Percentiles rank a stretch among this genome's conserved stretches.
phyloP scores from a whole-genome alignment of 139 green algal genomes.

The Asterochloris erici region DNA sequence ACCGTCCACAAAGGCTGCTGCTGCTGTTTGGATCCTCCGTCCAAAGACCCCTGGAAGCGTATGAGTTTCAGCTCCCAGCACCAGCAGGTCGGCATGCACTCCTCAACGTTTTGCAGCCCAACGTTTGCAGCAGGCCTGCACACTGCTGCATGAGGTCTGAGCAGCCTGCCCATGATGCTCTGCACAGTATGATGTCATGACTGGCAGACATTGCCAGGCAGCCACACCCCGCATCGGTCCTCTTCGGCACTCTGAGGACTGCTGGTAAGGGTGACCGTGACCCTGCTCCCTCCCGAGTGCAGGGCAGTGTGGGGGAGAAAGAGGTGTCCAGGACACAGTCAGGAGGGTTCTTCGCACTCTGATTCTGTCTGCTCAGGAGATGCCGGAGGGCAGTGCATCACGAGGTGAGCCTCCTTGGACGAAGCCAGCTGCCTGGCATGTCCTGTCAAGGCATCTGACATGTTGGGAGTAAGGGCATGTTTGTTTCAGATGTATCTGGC shows the following conservation, averaged over 20 bases:
- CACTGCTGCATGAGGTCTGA: neutral
- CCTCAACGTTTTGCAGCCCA: no score
- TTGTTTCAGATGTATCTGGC: no score
- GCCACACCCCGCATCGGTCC: neutral
- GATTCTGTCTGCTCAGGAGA: slow-evolving; percentile 3
- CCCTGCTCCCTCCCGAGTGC: no score
- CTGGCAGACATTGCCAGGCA: neutral
- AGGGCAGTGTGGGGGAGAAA: neutral
- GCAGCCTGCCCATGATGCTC: neutral
- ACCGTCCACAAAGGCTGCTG: neutral
- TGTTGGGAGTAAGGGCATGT: no score
- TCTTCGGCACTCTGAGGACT: neutral
- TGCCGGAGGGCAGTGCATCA: slow-evolving; percentile 18
- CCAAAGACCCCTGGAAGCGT: slow-evolving; percentile 7
- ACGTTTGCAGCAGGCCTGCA: neutral
- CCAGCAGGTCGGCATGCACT: neutral
- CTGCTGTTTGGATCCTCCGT: slow-evolving; percentile 9
- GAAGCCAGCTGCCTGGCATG: no score
- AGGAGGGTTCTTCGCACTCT: slow-evolving; percentile 10
- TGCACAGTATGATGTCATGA: neutral
- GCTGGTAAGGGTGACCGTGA: neutral
- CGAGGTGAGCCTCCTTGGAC: neutral
- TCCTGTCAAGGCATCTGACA: no score
- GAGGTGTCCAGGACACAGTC: neutral
- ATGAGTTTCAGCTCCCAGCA: slow-evolving; percentile 5